Percentiles rank a stretch among this genome's conserved stretches.
These are phyloP conservation scores for Clitopilus passeckerianus DNA, from an alignment of 768 basidiomycete genomes.

Conservation along the genomic window DNA sequence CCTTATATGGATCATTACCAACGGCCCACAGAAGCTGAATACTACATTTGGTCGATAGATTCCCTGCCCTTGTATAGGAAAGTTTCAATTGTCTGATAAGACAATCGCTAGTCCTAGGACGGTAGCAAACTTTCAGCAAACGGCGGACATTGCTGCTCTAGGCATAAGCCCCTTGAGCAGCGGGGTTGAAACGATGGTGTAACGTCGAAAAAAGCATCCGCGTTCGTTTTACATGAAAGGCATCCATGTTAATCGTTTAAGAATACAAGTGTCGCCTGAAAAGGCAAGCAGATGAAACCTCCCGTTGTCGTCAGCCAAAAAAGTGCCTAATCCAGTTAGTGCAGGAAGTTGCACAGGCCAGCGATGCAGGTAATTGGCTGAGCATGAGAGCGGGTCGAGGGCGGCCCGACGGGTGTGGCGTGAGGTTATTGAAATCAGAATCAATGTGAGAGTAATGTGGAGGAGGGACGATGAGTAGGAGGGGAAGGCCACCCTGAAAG, in stretches of 20 bases:
- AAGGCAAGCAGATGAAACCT: not conserved
- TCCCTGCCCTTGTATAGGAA: not conserved
- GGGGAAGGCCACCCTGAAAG: not conserved
- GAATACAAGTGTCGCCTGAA: not conserved
- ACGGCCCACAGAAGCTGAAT: not conserved
- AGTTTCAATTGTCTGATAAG: no score
- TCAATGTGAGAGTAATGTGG: slow-evolving; percentile 7
- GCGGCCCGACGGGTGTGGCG: slow-evolving; percentile 2
- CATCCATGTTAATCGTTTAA: not conserved
- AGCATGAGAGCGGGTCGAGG: not conserved
- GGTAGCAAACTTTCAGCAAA: not conserved
- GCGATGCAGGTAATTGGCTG: slow-evolving; percentile 1
- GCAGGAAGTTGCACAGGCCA: not conserved
- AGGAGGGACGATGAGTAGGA: not conserved
- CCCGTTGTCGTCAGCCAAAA: not conserved
- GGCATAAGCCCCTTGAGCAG: not conserved
- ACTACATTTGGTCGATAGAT: not conserved
- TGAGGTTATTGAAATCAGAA: not conserved
- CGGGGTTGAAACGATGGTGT: not conserved
- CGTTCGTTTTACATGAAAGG: not conserved
- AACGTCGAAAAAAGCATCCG: not conserved
- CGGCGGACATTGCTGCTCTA: not conserved
- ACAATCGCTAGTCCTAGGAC: no score
- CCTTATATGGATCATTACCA: not conserved
- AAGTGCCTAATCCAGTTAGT: not conserved